Conservation (phyloP, 495 filamentous ascomycete genomes). For the Pyrenopolyporus hunteri region DNA sequence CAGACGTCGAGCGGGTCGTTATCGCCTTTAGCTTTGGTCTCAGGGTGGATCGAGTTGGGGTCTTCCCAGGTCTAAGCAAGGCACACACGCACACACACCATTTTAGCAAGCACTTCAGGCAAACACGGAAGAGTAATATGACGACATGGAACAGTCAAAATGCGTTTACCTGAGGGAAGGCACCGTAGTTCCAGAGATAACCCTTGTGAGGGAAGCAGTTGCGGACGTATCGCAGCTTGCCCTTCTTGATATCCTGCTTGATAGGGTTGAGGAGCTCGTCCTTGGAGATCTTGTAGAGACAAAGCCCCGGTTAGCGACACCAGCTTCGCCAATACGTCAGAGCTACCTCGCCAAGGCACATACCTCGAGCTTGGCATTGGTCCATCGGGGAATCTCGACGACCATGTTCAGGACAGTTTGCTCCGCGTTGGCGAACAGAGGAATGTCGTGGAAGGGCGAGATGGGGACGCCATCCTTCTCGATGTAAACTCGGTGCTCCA, state of each 20-base stretch:
- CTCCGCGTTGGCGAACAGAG: slow-evolving; percentile 93
- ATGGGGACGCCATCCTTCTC: slow-evolving; percentile 95
- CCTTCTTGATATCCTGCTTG: slow-evolving; percentile 90
- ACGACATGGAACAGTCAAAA: slow-evolving; percentile 12
- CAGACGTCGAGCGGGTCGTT: slow-evolving; percentile 99
- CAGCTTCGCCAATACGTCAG: slow-evolving; percentile 4
- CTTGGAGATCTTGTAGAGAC: slow-evolving; percentile 80
- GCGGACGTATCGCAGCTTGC: slow-evolving; percentile 94
- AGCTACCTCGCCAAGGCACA: slow-evolving; percentile 32
- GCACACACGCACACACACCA: slow-evolving; percentile 1
- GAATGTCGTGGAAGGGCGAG: slow-evolving; percentile 98
- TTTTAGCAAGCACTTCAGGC: slow-evolving; percentile 17
- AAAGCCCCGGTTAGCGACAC: slow-evolving; percentile 12
- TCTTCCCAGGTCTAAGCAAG: slow-evolving; percentile 91
- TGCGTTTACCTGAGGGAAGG: slow-evolving; percentile 87
- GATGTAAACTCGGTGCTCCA: slow-evolving; percentile 96
- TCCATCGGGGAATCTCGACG: slow-evolving; percentile 99
- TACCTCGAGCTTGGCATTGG: slow-evolving; percentile 99
- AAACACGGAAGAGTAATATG: background rate
- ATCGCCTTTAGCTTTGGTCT: slow-evolving; percentile 99
- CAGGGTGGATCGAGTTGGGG: slow-evolving; percentile 90
- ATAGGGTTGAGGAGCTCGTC: slow-evolving; percentile 97
- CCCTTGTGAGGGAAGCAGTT: slow-evolving; percentile 99
- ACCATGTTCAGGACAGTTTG: slow-evolving; percentile 98
- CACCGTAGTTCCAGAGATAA: slow-evolving; percentile 99